phyloP scores from a whole-genome alignment of 805 yeast genomes.

The Metahyphopichia silvanorum region DNA sequence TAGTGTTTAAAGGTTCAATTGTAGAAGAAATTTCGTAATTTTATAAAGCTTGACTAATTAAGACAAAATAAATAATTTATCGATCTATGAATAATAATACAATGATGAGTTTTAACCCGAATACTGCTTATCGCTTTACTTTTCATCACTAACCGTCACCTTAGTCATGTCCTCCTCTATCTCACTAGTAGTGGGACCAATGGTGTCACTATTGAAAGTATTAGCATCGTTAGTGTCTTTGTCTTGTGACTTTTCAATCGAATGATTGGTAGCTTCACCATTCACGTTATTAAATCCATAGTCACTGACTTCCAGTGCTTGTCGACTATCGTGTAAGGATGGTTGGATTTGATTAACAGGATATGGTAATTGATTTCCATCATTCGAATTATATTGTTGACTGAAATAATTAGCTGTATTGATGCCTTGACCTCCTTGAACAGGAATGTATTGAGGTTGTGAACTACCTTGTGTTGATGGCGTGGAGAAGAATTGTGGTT shows the following conservation, averaged over 20 bases:
- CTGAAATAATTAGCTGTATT: slow-evolving; percentile 15
- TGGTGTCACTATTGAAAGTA: not conserved
- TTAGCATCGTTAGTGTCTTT: not conserved
- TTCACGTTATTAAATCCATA: too few species aligned
- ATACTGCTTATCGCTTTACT: too few species aligned
- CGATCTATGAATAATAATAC: too few species aligned
- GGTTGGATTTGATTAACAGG: slow-evolving; percentile 4
- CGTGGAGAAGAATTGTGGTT: slow-evolving; percentile 36
- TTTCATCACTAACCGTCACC: not conserved
- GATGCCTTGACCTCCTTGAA: slow-evolving; percentile 7
- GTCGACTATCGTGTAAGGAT: too few species aligned
- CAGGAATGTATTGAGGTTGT: slow-evolving; percentile 9
- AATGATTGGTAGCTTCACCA: too few species aligned
- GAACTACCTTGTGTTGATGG: slow-evolving; percentile 27
- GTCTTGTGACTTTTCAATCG: too few species aligned
- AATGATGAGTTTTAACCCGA: too few species aligned
- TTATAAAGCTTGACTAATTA: too few species aligned
- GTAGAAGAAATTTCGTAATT: too few species aligned
- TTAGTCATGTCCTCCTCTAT: not conserved
- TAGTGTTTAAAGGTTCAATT: too few species aligned
- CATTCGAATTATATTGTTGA: slow-evolving; percentile 3
- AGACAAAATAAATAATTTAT: too few species aligned
- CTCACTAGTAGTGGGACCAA: not conserved
- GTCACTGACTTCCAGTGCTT: too few species aligned
- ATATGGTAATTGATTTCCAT: not conserved